Percentiles rank a stretch among this genome's conserved stretches.
Evolutionary conservation across 2,329 filamentous ascomycete genomes (phyloP).

Genomic region (Ascochyta viciae-villosae): DNA sequence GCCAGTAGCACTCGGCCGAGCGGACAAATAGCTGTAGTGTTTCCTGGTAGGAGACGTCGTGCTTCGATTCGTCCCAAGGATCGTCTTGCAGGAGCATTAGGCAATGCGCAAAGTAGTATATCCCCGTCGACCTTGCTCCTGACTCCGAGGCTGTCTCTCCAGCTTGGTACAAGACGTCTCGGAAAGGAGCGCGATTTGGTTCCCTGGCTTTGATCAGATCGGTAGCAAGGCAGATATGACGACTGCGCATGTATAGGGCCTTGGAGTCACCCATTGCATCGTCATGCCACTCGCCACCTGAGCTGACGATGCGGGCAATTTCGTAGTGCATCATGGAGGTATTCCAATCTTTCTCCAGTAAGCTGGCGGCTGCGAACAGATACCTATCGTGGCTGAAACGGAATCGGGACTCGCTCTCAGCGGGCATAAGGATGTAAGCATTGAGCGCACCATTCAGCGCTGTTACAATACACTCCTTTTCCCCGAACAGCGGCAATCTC

Average conservation of each 20-base stretch:
- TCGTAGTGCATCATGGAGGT: conserved; percentile 79
- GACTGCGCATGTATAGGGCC: conserved; percentile 73
- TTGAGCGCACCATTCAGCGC: conserved; percentile 85
- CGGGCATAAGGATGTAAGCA: conserved; percentile 80
- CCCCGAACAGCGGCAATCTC: conserved; percentile 58
- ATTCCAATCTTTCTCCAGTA: conserved; percentile 67
- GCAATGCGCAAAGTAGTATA: conserved; percentile 81
- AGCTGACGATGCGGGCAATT: conserved; percentile 81
- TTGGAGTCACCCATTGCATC: conserved; percentile 58
- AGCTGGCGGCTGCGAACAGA: conserved; percentile 70
- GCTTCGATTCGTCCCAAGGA: conserved; percentile 73
- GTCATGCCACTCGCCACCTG: conserved; percentile 67
- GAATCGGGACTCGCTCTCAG: conserved; percentile 85
- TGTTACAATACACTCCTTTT: conserved; percentile 73
- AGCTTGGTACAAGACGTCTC: conserved; percentile 79
- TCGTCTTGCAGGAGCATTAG: conserved; percentile 79
- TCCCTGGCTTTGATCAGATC: conserved; percentile 75
- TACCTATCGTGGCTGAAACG: conserved; percentile 89
- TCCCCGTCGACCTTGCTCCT: conserved; percentile 80
- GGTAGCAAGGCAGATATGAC: conserved; percentile 80
- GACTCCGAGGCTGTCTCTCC: conserved; percentile 81
- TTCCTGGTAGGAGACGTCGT: conserved; percentile 85
- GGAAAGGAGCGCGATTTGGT: conserved; percentile 67
- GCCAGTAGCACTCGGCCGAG: conserved; percentile 82
- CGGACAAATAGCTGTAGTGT: conserved; percentile 75